Evolutionary conservation across 1,284 basidiomycete species (phyloP).

Genomic region (Mixia osmundae): DNA sequence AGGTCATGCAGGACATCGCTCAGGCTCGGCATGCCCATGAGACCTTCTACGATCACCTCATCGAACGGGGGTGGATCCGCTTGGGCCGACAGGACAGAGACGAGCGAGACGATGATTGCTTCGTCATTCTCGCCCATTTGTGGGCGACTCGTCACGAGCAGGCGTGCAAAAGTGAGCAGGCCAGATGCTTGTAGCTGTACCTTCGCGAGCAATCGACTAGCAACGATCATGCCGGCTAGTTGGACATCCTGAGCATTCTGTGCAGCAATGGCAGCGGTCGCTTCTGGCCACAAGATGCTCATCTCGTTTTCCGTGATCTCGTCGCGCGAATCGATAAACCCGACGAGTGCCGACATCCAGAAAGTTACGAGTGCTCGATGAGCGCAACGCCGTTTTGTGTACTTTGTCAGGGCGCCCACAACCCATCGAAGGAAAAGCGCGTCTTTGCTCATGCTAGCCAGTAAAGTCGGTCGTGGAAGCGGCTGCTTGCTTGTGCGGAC

Average conservation of each 20-base stretch:
- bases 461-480: constrained; percentile 40
- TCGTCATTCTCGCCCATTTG: no score
- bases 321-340: constrained; percentile 35
- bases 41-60: no score
- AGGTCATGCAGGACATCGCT: no score
- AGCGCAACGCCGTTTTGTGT: constrained; percentile 30
- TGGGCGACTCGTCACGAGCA: no score
- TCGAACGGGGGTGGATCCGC: no score
- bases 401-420: constrained; percentile 35
- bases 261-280: no score
- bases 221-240: constrained; percentile 20
- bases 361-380: constrained; percentile 63
- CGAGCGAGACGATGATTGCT: no score
- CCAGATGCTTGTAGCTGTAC: constrained; percentile 19
- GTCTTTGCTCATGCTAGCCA: constrained; percentile 48
- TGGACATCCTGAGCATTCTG: no score
- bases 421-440: constrained; percentile 45
- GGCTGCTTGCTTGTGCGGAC: constrained; percentile 49
- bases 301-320: constrained; percentile 16
- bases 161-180: constrained; percentile 42
- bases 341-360: constrained; percentile 56
- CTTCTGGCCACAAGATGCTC: no score
- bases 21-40: no score
- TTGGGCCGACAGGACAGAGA: no score
- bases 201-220: constrained; percentile 7